phyloP scores from a whole-genome alignment of 805 yeast genomes.

The Cyberlindnera meyerae region DNA sequence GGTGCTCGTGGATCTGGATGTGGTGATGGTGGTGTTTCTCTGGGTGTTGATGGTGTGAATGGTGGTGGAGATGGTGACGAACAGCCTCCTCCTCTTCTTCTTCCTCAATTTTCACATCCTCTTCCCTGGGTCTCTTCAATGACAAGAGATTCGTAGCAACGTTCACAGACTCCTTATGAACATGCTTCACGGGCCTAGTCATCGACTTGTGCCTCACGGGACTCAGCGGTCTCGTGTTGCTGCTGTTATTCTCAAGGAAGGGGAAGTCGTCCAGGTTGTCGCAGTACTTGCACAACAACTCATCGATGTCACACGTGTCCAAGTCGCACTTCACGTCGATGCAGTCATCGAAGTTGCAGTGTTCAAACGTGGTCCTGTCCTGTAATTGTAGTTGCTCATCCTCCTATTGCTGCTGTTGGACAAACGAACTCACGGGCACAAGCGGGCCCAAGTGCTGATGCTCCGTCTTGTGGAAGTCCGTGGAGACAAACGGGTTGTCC shows the following conservation, averaged over 20 bases:
- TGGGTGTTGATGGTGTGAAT: conserved; percentile 21
- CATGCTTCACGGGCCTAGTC: too few relatives aligned
- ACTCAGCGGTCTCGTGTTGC: too few relatives aligned
- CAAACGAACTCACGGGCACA: background rate
- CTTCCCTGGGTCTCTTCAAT: conserved; percentile 12
- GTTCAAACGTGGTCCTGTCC: conserved; percentile 16
- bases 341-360: conserved; percentile 22
- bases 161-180: background rate
- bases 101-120: conserved; percentile 14
- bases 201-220: too few relatives aligned
- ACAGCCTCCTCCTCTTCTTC: too few relatives aligned
- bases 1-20: conserved; percentile 34
- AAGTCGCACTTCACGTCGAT: conserved; percentile 26
- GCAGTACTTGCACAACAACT: conserved; percentile 30
- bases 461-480: background rate
- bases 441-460: background rate
- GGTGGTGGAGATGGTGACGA: conserved; percentile 22
- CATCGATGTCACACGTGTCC: conserved; percentile 29
- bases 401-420: too few relatives aligned
- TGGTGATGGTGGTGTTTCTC: conserved; percentile 36
- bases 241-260: conserved; percentile 10
- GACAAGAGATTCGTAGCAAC: background rate
- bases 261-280: conserved; percentile 17
- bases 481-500: conserved; percentile 4
- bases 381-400: too few relatives aligned